A percentile compares a stretch with the other conserved stretches of the same genome.
Conservation (phyloP, 2,329 filamentous ascomycete genomes). For the Xylariaceae sp. region DNA sequence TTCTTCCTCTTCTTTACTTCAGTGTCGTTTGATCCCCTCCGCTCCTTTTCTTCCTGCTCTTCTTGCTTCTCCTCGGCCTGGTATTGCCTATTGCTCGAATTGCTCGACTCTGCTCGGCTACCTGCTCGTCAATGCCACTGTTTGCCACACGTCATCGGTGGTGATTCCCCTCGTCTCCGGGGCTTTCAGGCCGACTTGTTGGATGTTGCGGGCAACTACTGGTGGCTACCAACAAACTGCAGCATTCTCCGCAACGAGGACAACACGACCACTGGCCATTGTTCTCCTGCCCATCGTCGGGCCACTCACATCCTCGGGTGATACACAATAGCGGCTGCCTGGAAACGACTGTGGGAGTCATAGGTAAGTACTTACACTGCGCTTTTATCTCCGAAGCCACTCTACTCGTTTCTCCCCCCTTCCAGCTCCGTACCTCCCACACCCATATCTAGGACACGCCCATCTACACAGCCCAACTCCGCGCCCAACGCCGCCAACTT, state of each 20-base stretch:
- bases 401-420: conserved; percentile 13
- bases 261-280: conserved; percentile 11
- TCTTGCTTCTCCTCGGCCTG: conserved; percentile 2
- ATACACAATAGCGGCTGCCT: conserved; percentile 4
- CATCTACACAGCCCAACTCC: conserved; percentile 3
- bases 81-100: too few relatives aligned
- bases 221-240: conserved; percentile 7
- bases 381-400: conserved; percentile 17
- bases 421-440: conserved; percentile 11
- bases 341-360: background rate
- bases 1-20: conserved; percentile 4
- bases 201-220: too few relatives aligned
- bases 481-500: conserved; percentile 1
- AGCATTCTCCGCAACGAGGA: conserved; percentile 8
- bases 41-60: conserved; percentile 1
- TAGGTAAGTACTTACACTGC: too few relatives aligned
- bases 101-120: too few relatives aligned
- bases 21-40: too few relatives aligned
- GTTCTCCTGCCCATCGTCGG: conserved; percentile 11
- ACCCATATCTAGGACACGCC: conserved; percentile 4
- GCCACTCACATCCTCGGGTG: conserved; percentile 11
- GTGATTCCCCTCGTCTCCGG: conserved; percentile 2
- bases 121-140: too few relatives aligned
- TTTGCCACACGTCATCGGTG: background rate
- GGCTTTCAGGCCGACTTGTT: too few relatives aligned